Conservation (phyloP, 192 early-diverging fungal genomes). For the Glomus cerebriforme region DNA sequence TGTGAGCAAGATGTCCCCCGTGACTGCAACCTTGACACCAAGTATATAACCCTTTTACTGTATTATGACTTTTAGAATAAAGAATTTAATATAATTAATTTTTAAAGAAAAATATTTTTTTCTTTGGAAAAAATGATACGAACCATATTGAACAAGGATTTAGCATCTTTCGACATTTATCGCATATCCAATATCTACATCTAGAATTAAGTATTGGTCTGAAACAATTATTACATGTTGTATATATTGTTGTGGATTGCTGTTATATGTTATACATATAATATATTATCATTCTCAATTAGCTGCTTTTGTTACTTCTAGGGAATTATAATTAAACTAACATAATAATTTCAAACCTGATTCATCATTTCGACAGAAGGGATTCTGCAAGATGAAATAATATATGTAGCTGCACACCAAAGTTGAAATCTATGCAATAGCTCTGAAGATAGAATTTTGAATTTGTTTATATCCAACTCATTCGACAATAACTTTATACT, state of each 20-base stretch:
- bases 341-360: slow-evolving; percentile 41
- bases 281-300: slow-evolving; percentile 19
- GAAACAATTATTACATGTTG: slow-evolving; percentile 66
- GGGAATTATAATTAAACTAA: not conserved
- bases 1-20: slow-evolving; percentile 76
- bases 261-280: slow-evolving; percentile 44
- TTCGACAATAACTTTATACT: not conserved
- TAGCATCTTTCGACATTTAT: slow-evolving; percentile 63
- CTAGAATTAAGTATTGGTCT: slow-evolving; percentile 55
- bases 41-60: slow-evolving; percentile 69
- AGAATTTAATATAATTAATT: not conserved
- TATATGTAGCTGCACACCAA: slow-evolving; percentile 63
- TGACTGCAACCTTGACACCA: slow-evolving; percentile 85
- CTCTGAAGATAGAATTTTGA: slow-evolving; percentile 47
- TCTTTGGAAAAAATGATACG: not conserved
- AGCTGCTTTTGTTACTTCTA: too few species aligned
- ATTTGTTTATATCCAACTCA: not conserved
- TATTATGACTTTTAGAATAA: slow-evolving; percentile 61
- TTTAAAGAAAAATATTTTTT: not conserved
- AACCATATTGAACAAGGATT: slow-evolving; percentile 74
- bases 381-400: slow-evolving; percentile 59
- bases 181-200: slow-evolving; percentile 65
- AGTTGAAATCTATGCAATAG: slow-evolving; percentile 71
- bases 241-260: slow-evolving; percentile 75
- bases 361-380: slow-evolving; percentile 48